Conservation (phyloP, 768 basidiomycete species). For the Mycena galopus region DNA sequence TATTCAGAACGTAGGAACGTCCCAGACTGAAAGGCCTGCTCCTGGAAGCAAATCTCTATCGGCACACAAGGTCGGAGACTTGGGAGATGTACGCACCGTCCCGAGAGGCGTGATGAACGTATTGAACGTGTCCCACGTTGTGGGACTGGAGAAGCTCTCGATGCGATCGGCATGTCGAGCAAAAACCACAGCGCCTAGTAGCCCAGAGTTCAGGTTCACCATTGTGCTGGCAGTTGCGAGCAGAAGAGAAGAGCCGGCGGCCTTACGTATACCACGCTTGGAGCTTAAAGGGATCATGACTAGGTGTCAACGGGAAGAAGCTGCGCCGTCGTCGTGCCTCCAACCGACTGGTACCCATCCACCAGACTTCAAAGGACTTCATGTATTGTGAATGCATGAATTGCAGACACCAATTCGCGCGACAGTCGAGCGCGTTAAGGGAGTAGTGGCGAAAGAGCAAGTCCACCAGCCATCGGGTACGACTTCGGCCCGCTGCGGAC, state of each 20-base stretch:
- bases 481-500: no score
- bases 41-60: slow-evolving; percentile 1
- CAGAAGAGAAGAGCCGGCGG: neutral
- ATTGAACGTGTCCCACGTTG: slow-evolving; percentile 31
- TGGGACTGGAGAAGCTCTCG: slow-evolving; percentile 34
- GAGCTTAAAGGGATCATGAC: slow-evolving; percentile 3
- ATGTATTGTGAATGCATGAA: no score
- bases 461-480: no score
- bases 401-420: no score
- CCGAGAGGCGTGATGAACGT: slow-evolving; percentile 36
- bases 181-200: slow-evolving; percentile 31
- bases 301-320: neutral
- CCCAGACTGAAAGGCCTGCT: slow-evolving; percentile 44
- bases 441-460: no score
- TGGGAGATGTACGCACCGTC: slow-evolving; percentile 8
- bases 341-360: neutral
- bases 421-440: no score
- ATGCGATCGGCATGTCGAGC: slow-evolving; percentile 33
- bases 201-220: slow-evolving; percentile 27
- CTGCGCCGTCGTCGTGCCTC: neutral
- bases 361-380: no score
- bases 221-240: slow-evolving; percentile 2
- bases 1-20: slow-evolving; percentile 54
- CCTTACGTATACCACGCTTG: slow-evolving; percentile 11
- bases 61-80: neutral